Base-by-base conservation (phyloP, 768 basidiomycete species). In the Lactifluus volemus region DNA sequence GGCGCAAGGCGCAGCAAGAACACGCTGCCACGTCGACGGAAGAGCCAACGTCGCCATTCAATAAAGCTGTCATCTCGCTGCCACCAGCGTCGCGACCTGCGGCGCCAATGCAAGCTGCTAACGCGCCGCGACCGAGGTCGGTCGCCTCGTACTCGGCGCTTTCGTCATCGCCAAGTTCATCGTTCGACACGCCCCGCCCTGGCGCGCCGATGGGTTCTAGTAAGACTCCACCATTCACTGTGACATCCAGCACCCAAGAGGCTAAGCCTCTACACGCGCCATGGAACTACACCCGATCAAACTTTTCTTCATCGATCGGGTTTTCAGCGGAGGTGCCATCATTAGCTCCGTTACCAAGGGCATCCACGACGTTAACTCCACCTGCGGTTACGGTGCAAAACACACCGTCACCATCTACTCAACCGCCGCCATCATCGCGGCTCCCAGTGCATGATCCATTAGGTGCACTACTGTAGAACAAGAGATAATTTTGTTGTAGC, bases 261-360 rank as follows among this genome's bases (percentile, higher is more conserved):
- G 52, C 44, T 30, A 58, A 70, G 4, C 38, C 69, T n/a, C 68
- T 68, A 19, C 25, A 25, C 1, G 81, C 81, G 30, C 82, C 84
- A 15, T 84, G 83, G 83, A 81, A 81, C 61, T 74, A 82, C 66
- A 83, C 83, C 19, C 76, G 70, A 52, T 83, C 83, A 7, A 74
- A 70, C 59, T 84, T 84, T 50, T 62, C 60, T 41, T 45, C 63
- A 34, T 34, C 58, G 25, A 55, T 65, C 67, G 55, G 58, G 67
- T 54, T 67, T 48, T 57, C 60, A 30, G 60, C 79, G 48, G 70
- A 75, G 11, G 67, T 77, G 21, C 73, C 77, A 19, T 70, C 78
- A 45, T 74, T 85, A 60, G 81, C 84, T 21, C 78, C 75, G 14
- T 81, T 84, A 48, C 78, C 84, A 56, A 74, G 77, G 52, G 76